Evolutionary conservation across 2,329 filamentous ascomycete genomes (phyloP).

Genomic region (Reticulascus tulasneorum): DNA sequence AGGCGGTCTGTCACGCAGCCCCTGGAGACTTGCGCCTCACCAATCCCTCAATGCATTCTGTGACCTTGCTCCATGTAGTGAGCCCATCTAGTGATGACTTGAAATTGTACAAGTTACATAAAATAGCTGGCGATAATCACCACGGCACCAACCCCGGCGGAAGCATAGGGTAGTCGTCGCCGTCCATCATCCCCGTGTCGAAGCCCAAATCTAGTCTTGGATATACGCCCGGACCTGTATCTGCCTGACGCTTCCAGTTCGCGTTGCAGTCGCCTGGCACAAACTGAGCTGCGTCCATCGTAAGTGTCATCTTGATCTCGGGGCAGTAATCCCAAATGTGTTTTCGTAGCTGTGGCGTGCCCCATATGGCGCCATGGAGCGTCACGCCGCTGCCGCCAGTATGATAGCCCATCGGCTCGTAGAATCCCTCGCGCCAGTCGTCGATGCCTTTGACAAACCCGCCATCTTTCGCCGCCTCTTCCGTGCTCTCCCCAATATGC

Average conservation of each 20-base stretch:
- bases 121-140: no score
- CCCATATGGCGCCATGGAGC: conserved; percentile 44
- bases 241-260: conserved; percentile 40
- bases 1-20: no score
- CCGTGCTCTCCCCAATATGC: not conserved
- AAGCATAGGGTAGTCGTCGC: conserved; percentile 34
- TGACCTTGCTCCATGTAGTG: no score
- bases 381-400: conserved; percentile 43
- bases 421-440: conserved; percentile 45
- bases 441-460: conserved; percentile 38
- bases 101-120: no score
- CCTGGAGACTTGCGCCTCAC: no score
- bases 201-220: conserved; percentile 24
- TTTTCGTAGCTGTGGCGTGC: conserved; percentile 37
- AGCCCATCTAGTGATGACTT: no score
- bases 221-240: conserved; percentile 21
- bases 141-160: conserved; percentile 24
- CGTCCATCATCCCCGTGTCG: conserved; percentile 37
- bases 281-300: conserved; percentile 47
- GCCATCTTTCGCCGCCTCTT: conserved; percentile 11
- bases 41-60: no score
- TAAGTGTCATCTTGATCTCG: conserved; percentile 53
- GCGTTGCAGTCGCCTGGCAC: conserved; percentile 42
- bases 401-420: conserved; percentile 56
- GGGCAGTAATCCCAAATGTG: conserved; percentile 54